A percentile compares a stretch with the other conserved stretches of the same genome.
Conservation (phyloP, 2,329 filamentous ascomycete genomes). For the Cephalotrichum gorgonifer region DNA sequence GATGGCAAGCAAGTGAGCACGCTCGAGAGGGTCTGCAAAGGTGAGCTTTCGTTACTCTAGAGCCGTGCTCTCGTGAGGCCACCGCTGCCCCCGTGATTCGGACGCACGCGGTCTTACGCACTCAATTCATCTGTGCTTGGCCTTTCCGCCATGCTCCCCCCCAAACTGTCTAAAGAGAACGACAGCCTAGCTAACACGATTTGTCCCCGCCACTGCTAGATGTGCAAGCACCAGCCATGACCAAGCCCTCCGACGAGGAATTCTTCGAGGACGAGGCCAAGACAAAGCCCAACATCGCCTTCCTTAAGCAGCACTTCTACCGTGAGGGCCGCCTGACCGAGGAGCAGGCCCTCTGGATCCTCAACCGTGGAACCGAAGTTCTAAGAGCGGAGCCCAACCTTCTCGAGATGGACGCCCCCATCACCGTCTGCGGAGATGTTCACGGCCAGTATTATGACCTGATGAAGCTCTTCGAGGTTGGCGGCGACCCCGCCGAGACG, state of each 20-base stretch:
- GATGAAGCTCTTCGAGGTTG: conserved; percentile 99
- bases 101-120: not conserved
- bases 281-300: conserved; percentile 82
- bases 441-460: conserved; percentile 98
- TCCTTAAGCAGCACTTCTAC: conserved; percentile 97
- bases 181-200: conserved; percentile 11
- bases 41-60: conserved; percentile 36
- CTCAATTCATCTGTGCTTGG: not conserved
- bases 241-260: conserved; percentile 83
- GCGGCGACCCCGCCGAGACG: conserved; percentile 91
- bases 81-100: not conserved
- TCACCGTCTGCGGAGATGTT: conserved; percentile 96
- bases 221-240: conserved; percentile 93
- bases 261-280: conserved; percentile 84
- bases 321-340: conserved; percentile 93
- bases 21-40: conserved; percentile 94
- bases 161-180: not conserved
- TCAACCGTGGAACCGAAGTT: conserved; percentile 77
- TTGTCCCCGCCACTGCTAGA: conserved; percentile 42
- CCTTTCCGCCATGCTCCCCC: not conserved
- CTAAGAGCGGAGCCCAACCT: conserved; percentile 87
- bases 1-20: conserved; percentile 94
- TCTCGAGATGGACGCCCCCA: conserved; percentile 97
- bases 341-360: conserved; percentile 94
- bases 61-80: not conserved